Evolutionary conservation across 2,329 filamentous ascomycete genomes (phyloP).

Genomic region (Fusarium beomiforme): DNA sequence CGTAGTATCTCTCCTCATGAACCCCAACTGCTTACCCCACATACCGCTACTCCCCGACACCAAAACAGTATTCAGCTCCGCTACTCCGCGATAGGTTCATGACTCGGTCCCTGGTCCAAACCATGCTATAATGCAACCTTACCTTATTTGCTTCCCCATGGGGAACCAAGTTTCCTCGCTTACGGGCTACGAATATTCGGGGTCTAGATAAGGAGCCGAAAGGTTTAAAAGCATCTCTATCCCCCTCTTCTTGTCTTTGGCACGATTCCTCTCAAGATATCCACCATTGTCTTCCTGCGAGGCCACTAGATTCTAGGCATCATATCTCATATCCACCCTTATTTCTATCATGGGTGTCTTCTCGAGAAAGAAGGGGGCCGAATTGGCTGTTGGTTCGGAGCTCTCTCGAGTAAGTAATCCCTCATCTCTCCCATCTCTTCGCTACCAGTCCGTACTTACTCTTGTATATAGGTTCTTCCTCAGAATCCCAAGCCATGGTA

Average conservation of each 20-base stretch:
- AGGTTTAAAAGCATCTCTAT: not conserved
- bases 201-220: not conserved
- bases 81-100: not conserved
- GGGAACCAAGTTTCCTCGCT: not conserved
- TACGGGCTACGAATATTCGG: not conserved
- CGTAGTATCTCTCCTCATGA: not conserved
- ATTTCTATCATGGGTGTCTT: not conserved
- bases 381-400: conserved; percentile 2
- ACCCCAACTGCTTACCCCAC: not conserved
- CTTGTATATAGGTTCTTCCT: rapidly evolving
- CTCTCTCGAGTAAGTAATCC: not conserved
- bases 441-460: not conserved
- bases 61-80: not conserved
- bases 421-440: rapidly evolving
- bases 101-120: not conserved
- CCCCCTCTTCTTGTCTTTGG: not conserved
- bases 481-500: not conserved
- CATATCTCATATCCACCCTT: not conserved
- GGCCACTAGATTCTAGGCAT: no score
- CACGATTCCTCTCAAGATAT: no score
- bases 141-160: not conserved
- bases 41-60: not conserved
- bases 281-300: no score
- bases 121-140: not conserved
- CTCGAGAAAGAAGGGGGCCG: not conserved